A percentile compares a stretch with the other conserved stretches of the same genome.
phyloP scores from a whole-genome alignment of 2,329 filamentous ascomycete genomes.

The Pezicula radicicola region DNA sequence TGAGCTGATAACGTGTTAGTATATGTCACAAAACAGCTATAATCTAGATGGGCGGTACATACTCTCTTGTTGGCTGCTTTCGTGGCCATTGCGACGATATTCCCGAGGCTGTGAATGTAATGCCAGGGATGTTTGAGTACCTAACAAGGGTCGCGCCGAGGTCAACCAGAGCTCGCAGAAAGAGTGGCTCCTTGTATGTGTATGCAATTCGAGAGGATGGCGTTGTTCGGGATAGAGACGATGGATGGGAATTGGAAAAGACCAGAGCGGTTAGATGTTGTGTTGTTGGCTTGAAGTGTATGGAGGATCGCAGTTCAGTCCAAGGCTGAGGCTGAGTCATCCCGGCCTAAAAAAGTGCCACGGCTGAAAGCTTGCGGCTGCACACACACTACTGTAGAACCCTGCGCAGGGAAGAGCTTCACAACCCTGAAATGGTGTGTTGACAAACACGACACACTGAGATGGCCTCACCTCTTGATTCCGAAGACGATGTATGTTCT shows the following conservation, averaged over 20 bases:
- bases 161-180: no score
- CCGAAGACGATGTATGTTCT: conserved; percentile 41
- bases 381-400: no score
- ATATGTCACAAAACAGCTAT: conserved; percentile 43
- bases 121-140: no score
- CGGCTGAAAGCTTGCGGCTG: no score
- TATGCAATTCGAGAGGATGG: no score
- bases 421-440: conserved; percentile 3
- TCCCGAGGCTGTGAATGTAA: conserved; percentile 9
- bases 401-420: not conserved
- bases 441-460: conserved; percentile 4
- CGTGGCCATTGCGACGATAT: conserved; percentile 56
- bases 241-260: conserved; percentile 2
- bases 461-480: conserved; percentile 23
- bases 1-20: conserved; percentile 40
- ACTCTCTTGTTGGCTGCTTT: conserved; percentile 72
- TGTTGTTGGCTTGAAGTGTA: no score
- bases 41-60: conserved; percentile 43
- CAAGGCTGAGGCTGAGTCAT: no score
- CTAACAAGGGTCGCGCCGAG: no score
- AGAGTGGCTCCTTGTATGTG: no score
- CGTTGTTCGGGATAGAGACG: not conserved
- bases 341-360: no score
- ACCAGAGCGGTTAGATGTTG: not conserved
- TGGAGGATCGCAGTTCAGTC: no score